Conservation (phyloP, 352 stramenopile species). For the Phytophthora cryptogea region DNA sequence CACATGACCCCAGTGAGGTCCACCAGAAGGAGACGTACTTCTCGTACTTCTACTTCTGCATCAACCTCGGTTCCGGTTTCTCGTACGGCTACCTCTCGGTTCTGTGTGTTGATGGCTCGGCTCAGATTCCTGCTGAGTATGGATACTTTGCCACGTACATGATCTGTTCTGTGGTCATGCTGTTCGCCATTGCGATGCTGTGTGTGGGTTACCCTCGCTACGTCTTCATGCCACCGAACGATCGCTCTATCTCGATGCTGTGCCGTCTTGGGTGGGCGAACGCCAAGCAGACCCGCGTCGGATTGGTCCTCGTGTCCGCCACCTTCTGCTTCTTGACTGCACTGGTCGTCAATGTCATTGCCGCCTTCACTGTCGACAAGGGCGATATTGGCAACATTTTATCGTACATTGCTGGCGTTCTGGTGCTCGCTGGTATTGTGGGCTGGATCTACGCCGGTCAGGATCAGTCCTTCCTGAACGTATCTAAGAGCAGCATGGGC, state of each 20-base stretch:
- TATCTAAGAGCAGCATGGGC: constrained; percentile 36
- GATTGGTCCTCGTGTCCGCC: constrained; percentile 33
- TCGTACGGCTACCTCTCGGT: constrained; percentile 83
- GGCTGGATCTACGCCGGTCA: constrained; percentile 45
- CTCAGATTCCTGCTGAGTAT: constrained; percentile 66
- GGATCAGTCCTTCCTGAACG: constrained; percentile 46
- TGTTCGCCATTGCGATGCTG: constrained; percentile 41
- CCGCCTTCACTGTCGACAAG: constrained; percentile 40
- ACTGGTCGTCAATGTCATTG: constrained; percentile 52
- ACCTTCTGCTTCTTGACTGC: constrained; percentile 41
- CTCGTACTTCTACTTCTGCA: constrained; percentile 82
- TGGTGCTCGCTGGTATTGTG: constrained; percentile 36
- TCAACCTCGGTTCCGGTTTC: constrained; percentile 74
- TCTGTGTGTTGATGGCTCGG: constrained; percentile 75
- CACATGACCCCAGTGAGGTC: constrained; percentile 44
- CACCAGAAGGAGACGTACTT: constrained; percentile 75
- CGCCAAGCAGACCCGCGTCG: constrained; percentile 29
- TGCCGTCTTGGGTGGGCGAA: constrained; percentile 36
- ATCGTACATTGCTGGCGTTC: constrained; percentile 42
- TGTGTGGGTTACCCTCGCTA: constrained; percentile 54
- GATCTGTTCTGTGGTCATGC: constrained; percentile 54
- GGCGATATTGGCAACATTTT: constrained; percentile 39
- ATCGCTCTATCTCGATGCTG: constrained; percentile 51
- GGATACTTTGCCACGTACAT: constrained; percentile 81
- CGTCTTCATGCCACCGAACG: constrained; percentile 43